Evolutionary conservation across 371 early-diverging fungal genomes (phyloP).

Genomic region (Haplosporangium sp.): DNA sequence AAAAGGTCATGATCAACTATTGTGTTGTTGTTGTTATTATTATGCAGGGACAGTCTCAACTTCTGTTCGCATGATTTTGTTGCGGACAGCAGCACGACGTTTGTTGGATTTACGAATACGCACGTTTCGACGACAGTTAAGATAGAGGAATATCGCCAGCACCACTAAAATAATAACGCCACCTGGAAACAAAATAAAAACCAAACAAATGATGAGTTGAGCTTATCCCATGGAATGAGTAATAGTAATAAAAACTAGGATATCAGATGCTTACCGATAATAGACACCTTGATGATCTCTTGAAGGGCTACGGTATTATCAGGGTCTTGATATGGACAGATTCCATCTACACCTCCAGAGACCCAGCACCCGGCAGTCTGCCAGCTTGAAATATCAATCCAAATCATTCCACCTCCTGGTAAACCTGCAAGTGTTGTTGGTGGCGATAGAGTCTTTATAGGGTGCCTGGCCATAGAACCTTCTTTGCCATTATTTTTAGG

Average conservation of each 20-base stretch:
- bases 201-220: neutral
- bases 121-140: constrained; percentile 49
- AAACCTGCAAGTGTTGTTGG: neutral
- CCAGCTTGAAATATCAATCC: constrained; percentile 57
- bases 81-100: constrained; percentile 39
- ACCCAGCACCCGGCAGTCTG: constrained; percentile 57
- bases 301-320: constrained; percentile 49
- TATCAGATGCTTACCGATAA: constrained; percentile 26
- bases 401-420: constrained; percentile 29
- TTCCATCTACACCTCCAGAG: constrained; percentile 40
- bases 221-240: neutral
- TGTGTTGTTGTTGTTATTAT: neutral
- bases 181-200: constrained; percentile 10
- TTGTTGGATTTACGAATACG: constrained; percentile 47
- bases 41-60: constrained; percentile 52
- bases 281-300: constrained; percentile 51
- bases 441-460: neutral
- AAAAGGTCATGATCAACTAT: no score
- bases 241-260: neutral
- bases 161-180: constrained; percentile 44
- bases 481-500: neutral
- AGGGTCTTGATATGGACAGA: constrained; percentile 41
- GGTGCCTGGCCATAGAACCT: neutral
- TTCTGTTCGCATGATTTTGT: constrained; percentile 42
- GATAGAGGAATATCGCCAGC: constrained; percentile 35